Evolutionary conservation across 2,329 filamentous ascomycete genomes (phyloP), one percentile per base, ranked within the genome.

Genomic region (Penicillium sp.): DNA sequence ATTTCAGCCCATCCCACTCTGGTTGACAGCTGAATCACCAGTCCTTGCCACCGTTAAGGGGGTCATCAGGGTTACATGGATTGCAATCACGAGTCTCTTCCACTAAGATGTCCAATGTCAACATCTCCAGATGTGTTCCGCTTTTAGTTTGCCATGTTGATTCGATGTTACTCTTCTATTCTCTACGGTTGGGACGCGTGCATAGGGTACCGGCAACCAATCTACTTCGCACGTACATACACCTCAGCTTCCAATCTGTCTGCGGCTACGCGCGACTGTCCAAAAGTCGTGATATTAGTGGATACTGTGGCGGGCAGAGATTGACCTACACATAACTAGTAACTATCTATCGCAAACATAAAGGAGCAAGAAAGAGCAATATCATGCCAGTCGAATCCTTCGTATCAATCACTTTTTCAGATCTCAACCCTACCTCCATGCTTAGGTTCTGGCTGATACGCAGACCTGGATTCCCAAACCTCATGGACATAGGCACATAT

Each of bases 141-240:
- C 3, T 28, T 46, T 14, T 35, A n/a, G 22, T 40, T 39, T 39
- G 25, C 41, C 13, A 25, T 41, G 39, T 42, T 41, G 34, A 49
- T 52, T 40, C 29, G 40, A 47, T 31, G 31, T 39, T 22, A 53
- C 34, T 7, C 39, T 41, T 48, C 48, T 27, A 19, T 54, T 31
- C 19, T 34, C 33, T 46, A 41, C 49, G 41, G 42, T 42, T 41
- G 25, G 53, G 50, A 45, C 51, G 42, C n/a, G 49, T 39, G 46
- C 42, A 44, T 50, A 41, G 22, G 30, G 14, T 30, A 14, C 12
- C 29, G 29, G n/a, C 22, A 4, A 25, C 8, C 22, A 25, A 25
- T 31, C 19, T 22, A 22, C 19, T 22, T 22, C 19, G 13, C 5
- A 9, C 37, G 41, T 41, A n/a, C n/a, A n/a, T n/a, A n/a, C n/a